Conservation (phyloP, 768 basidiomycete genomes). For the Lenzites betulinus region DNA sequence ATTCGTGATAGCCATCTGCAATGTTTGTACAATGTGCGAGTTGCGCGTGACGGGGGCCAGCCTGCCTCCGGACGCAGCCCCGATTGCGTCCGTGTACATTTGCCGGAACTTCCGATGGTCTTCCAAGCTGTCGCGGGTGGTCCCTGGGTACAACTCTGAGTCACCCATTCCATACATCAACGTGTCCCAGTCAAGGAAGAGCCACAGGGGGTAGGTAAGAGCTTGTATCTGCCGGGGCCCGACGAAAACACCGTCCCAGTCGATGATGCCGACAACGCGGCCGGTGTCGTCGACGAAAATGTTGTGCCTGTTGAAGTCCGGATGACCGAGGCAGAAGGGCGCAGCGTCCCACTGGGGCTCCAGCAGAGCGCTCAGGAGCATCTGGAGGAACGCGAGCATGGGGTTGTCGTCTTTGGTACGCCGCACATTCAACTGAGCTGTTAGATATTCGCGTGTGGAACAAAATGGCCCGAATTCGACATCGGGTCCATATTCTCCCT, state of each 20-base stretch:
- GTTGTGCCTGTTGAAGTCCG: slow-evolving; percentile 10
- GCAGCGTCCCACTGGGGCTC: background rate
- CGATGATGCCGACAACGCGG: background rate
- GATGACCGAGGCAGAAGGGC: slow-evolving; percentile 5
- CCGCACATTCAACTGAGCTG: background rate
- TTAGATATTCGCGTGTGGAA: background rate
- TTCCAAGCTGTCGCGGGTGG: background rate
- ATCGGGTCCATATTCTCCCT: background rate
- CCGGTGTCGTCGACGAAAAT: slow-evolving; percentile 11
- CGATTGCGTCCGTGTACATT: slow-evolving; percentile 2
- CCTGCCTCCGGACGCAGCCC: background rate
- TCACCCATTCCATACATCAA: background rate
- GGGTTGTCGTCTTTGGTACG: background rate
- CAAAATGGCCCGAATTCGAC: background rate
- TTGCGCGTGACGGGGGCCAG: background rate
- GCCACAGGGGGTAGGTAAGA: background rate
- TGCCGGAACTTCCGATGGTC: background rate
- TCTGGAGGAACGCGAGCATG: background rate
- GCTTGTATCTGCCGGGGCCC: background rate
- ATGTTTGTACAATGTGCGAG: slow-evolving; percentile 3
- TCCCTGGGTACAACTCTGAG: background rate
- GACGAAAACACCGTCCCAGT: slow-evolving; percentile 4
- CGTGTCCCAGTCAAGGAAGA: slow-evolving; percentile 6
- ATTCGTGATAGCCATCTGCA: background rate
- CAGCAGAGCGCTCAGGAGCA: background rate